These are phyloP conservation scores for Syzygium syzygioides DNA, from an alignment of 441 rosid species.

Conservation along the genomic window DNA sequence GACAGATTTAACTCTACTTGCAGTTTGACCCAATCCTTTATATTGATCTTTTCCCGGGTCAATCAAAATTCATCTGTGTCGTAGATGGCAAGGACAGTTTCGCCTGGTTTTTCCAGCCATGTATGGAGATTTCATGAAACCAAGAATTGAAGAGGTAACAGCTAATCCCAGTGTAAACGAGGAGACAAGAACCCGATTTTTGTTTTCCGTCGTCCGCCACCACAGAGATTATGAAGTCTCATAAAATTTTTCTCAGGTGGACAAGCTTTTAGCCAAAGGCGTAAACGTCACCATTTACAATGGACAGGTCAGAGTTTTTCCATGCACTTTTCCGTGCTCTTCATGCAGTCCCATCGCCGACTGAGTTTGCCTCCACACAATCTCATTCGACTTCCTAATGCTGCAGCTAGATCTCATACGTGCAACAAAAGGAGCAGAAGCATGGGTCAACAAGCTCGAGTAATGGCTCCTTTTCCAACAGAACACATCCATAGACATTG, in stretches of 20 bases:
- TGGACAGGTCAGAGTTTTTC: slow-evolving; percentile 1
- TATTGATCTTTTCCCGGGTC: neutral
- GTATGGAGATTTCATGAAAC: slow-evolving; percentile 12
- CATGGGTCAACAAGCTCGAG: slow-evolving; percentile 13
- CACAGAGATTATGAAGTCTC: neutral
- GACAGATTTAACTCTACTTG: neutral
- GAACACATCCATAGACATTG: neutral
- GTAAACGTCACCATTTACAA: slow-evolving; percentile 7
- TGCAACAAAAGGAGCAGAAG: slow-evolving; percentile 10
- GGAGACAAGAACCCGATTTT: neutral
- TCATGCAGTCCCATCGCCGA: neutral
- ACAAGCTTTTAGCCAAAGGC: slow-evolving; percentile 5
- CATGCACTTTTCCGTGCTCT: neutral
- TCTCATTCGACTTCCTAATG: neutral
- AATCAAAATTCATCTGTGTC: neutral
- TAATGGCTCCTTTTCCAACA: neutral
- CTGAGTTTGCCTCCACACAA: neutral
- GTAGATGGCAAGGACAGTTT: neutral
- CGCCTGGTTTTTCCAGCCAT: slow-evolving; percentile 1
- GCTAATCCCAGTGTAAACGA: neutral
- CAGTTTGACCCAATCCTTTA: neutral
- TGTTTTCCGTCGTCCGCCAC: neutral
- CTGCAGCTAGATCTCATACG: slow-evolving; percentile 6
- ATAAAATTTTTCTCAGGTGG: neutral
- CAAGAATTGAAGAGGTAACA: slow-evolving; percentile 11